Base-by-base conservation (phyloP, 2,329 filamentous ascomycete genomes). In the Massarina eburnea region DNA sequence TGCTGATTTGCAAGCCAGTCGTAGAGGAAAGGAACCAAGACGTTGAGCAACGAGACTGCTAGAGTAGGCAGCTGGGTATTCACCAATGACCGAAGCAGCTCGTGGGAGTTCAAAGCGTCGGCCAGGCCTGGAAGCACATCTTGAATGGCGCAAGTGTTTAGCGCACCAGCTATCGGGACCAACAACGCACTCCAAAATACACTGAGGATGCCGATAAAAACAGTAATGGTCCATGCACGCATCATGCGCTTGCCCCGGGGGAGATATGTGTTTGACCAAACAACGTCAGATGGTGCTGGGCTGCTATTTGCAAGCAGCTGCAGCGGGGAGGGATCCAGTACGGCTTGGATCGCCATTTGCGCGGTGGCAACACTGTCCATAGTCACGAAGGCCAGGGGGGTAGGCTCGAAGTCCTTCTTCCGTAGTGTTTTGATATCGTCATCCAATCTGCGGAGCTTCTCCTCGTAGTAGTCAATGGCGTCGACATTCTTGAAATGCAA, bases 331-430 rank as follows among this genome's bases (percentile, higher is more conserved):
- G 94, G 91, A 63, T 97, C 92, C 42, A 99, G 83, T 9, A 95
- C 85, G 3, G 94, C 91, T 71, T 99, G 94, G 34, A 96, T 89
- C 19, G 91, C 89, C 91, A 97, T 96, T 73, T 99, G 94, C 53
- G 81, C 83, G 17, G 91, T 86, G 12, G 91, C 89, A 39, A 96
- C 94, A 3, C 90, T 94, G 73, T 96, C 89, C 90, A 99, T 95
- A 0, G 94, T 97, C 30, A 99, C 89, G 68, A 99, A 96, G 1
- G 95, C 95, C 49, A 95, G 80, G 39, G 92, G 86, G 1, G 85
- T 91, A 0, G 94, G 79, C 5, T 80, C 74, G 59, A 91, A 97
- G 3, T 87, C 80, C 67, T 89, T 88, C 60, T 83, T 82, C 21
- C 94, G 83, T 9, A 90, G 82, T 7, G 72, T 71, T 7, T 73